Evolutionary conservation across 2,329 filamentous ascomycete genomes (phyloP).

Genomic region (Sarocladium kiliense): DNA sequence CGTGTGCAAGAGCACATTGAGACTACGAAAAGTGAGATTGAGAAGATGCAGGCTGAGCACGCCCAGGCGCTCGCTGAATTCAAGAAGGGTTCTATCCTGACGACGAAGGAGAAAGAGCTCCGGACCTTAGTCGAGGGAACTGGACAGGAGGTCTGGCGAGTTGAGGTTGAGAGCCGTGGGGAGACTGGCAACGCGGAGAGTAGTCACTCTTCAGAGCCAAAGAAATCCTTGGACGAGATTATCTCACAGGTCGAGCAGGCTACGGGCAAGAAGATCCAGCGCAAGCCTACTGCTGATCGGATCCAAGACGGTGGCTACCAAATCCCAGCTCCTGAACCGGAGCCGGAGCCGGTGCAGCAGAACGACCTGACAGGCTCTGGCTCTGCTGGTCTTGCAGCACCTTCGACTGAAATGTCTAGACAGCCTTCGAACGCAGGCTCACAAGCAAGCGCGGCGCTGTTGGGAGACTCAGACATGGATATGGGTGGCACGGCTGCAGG

Average conservation of each 20-base stretch:
- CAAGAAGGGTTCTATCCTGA: constrained; percentile 63
- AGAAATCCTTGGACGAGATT: constrained; percentile 64
- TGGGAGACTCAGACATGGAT: constrained; percentile 57
- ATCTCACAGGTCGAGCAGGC: constrained; percentile 67
- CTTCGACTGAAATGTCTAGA: constrained; percentile 37
- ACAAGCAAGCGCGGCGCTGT: constrained; percentile 49
- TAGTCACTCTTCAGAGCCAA: constrained; percentile 31
- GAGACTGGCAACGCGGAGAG: constrained; percentile 27
- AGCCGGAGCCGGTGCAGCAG: constrained; percentile 19
- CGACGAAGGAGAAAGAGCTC: constrained; percentile 70
- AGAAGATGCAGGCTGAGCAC: constrained; percentile 77
- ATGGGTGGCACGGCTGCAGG: constrained; percentile 61
- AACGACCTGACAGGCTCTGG: background rate
- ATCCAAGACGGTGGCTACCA: constrained; percentile 75
- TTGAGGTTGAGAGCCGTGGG: constrained; percentile 55
- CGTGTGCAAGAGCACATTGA: constrained; percentile 68
- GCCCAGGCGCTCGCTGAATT: constrained; percentile 69
- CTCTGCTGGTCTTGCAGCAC: constrained; percentile 13
- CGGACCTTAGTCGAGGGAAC: constrained; percentile 58
- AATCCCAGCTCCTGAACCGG: constrained; percentile 48
- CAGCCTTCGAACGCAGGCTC: constrained; percentile 51
- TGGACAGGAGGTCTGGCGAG: constrained; percentile 56
- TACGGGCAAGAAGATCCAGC: constrained; percentile 61
- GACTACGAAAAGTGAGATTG: constrained; percentile 74
- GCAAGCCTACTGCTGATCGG: constrained; percentile 60